A percentile compares a stretch with the other conserved stretches of the same genome.
phyloP scores from a whole-genome alignment of 169 alveolate species.

The Plasmodium coatneyi region DNA sequence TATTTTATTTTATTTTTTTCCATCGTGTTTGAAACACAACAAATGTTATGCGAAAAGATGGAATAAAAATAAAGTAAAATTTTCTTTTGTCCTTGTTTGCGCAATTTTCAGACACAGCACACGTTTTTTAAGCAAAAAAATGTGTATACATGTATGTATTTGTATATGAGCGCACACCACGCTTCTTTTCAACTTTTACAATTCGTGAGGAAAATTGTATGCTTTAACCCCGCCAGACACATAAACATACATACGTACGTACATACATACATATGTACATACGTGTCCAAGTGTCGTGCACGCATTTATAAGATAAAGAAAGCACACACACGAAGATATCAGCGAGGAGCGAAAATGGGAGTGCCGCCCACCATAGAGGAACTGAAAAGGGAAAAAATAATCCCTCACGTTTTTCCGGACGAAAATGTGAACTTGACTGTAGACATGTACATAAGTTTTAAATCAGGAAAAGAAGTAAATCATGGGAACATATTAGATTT shows the following conservation, averaged over 20 bases:
- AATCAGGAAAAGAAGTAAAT: slow-evolving; percentile 70
- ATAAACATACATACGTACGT: background rate
- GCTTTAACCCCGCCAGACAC: background rate
- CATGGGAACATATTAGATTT: slow-evolving; percentile 52
- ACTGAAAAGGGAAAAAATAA: slow-evolving; percentile 64
- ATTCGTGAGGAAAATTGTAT: background rate
- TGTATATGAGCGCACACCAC: background rate
- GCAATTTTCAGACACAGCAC: background rate
- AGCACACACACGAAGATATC: background rate
- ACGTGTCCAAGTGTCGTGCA: background rate
- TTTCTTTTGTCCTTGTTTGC: background rate
- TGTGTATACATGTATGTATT: background rate
- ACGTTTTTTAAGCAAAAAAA: background rate
- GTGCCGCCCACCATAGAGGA: slow-evolving; percentile 54
- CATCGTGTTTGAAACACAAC: background rate
- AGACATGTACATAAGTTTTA: slow-evolving; percentile 51
- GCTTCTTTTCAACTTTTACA: background rate
- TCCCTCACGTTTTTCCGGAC: slow-evolving; percentile 66
- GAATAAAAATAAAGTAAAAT: background rate
- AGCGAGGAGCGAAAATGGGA: slow-evolving; percentile 4
- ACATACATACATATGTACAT: background rate
- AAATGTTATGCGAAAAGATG: background rate
- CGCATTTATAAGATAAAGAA: background rate
- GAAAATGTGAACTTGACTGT: slow-evolving; percentile 41
- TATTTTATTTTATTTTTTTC: background rate